Evolutionary conservation across 352 stramenopile species (phyloP), one percentile per base, ranked within the genome.

Genomic region (Phytopythium delawarense): DNA sequence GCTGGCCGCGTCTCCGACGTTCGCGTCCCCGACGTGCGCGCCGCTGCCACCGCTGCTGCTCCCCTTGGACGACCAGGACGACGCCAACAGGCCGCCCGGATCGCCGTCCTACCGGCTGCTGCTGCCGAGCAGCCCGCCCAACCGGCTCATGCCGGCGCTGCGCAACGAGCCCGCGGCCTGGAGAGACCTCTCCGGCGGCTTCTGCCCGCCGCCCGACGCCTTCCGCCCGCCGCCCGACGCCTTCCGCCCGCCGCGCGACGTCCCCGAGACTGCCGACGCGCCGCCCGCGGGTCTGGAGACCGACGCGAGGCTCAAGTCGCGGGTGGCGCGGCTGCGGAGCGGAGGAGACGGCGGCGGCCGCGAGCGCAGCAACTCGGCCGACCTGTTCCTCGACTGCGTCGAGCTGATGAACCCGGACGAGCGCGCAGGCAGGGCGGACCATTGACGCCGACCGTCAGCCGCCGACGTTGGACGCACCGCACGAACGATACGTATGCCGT

Each of bases 331-430:
- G 13, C 71, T 93, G 28, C 71, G 71, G 34, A 67, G 65, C 35
- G 59, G 71, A n/a, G n/a, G n/a, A n/a, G n/a, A n/a, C 20, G 68
- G 45, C 4, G 67, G 64, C 44, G 64, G 65, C 25, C 77, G 79
- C 0, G 66, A 81, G 51, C 81, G 84, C 35, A 94, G 84, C 62
- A 77, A 94, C 64, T 91, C 81, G 45, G 80, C 78, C 32, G 82
- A 94, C 64, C 71, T 94, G n/a, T 94, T 94, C 62, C 70, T 94
- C 21, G 82, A 91, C 67, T 94, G 83, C 50, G 73, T 94, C 25
- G 64, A 91, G 49, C 69, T 91, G 65, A 70, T 91, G 28, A 88
- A 82, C 5, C 69, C 65, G 15, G 80, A 32, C 30, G n/a, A 57
- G 30, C 30, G 34, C 34, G 34, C 34, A 37, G 9, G 34, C 5